phyloP scores from a whole-genome alignment of 805 yeast genomes.

The Suhomyces faveliae region DNA sequence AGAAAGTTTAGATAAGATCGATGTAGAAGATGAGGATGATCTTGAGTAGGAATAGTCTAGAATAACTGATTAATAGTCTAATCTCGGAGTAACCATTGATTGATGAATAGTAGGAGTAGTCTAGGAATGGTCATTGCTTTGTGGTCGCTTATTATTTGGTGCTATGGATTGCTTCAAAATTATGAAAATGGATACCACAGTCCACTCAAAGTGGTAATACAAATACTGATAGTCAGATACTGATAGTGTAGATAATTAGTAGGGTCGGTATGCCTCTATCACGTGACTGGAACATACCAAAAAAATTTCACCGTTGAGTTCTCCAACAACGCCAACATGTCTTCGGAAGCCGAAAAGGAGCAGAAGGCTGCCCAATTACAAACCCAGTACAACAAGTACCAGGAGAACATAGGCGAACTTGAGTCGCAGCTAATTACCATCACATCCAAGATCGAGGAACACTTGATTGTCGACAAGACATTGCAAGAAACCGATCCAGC shows the following conservation, averaged over 20 bases:
- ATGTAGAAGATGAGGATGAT: slow-evolving; percentile 35
- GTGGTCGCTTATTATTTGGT: too few species aligned
- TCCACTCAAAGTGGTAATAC: too few species aligned
- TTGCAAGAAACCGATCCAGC: slow-evolving; percentile 34
- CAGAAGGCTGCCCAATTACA: slow-evolving; percentile 42
- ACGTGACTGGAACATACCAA: neutral
- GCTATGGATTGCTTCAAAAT: too few species aligned
- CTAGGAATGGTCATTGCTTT: too few species aligned
- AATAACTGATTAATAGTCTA: too few species aligned
- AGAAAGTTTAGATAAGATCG: slow-evolving; percentile 32
- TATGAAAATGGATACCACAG: too few species aligned
- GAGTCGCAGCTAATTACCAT: slow-evolving; percentile 38
- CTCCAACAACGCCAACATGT: slow-evolving; percentile 2
- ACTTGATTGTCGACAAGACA: slow-evolving; percentile 41
- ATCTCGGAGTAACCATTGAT: too few species aligned
- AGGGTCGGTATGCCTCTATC: neutral
- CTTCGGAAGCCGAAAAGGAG: slow-evolving; percentile 12
- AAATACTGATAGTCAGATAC: too few species aligned
- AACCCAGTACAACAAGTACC: slow-evolving; percentile 39
- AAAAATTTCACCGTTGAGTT: neutral
- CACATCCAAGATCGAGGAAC: slow-evolving; percentile 40
- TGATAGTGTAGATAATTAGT: too few species aligned
- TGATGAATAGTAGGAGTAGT: too few species aligned
- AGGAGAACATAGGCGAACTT: slow-evolving; percentile 37
- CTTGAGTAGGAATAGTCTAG: neutral